phyloP scores from a whole-genome alignment of 2,329 filamentous ascomycete genomes.

The Pestalotiopsis sp. region DNA sequence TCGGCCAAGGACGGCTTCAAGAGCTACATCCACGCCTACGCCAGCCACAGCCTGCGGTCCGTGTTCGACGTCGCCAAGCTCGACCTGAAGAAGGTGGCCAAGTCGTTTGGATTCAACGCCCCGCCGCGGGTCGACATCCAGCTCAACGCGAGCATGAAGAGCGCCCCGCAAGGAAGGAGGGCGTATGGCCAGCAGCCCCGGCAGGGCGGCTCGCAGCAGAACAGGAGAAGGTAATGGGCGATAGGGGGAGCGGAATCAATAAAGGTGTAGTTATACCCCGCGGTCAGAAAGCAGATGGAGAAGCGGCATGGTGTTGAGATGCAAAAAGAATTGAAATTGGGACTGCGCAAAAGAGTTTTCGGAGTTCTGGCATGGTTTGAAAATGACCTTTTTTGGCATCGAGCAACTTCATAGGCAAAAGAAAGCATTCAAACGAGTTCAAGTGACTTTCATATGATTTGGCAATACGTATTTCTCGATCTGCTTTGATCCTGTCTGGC shows the following conservation, averaged over 20 bases:
- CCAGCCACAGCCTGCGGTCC: constrained; percentile 80
- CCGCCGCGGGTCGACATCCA: constrained; percentile 81
- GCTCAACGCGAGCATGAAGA: constrained; percentile 75
- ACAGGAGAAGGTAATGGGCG: background rate
- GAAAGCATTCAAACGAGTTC: background rate
- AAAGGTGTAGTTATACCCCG: background rate
- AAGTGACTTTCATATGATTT: background rate
- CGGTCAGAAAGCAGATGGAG: background rate
- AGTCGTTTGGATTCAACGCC: constrained; percentile 78
- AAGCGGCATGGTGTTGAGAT: background rate
- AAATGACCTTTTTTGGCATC: background rate
- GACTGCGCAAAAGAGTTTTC: background rate
- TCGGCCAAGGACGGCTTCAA: constrained; percentile 75
- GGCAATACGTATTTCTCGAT: background rate
- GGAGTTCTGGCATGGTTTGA: constrained; percentile 1
- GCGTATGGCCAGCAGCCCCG: constrained; percentile 79
- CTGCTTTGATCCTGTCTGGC: background rate
- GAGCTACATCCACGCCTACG: constrained; percentile 93
- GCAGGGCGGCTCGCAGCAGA: constrained; percentile 47
- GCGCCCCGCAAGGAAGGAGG: constrained; percentile 67
- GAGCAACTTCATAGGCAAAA: background rate
- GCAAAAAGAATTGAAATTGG: background rate
- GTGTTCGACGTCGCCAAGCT: constrained; percentile 85
- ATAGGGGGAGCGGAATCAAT: background rate
- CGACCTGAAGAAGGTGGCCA: constrained; percentile 82